These are phyloP conservation scores for Cercospora sesami DNA, from an alignment of 2,329 filamentous ascomycete genomes.

Conservation along the genomic window DNA sequence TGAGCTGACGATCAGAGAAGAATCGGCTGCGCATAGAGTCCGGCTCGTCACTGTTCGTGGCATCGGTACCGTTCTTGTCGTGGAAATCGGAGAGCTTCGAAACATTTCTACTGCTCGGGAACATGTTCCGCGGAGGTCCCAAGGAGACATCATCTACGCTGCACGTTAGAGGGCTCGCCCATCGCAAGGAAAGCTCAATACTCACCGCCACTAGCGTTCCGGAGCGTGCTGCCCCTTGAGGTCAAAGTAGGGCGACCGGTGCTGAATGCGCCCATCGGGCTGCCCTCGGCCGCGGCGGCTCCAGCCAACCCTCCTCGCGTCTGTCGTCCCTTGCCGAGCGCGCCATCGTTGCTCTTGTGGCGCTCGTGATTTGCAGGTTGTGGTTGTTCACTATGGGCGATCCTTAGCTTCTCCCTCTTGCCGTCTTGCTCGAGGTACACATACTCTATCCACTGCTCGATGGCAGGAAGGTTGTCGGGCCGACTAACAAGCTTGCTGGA, in stretches of 20 bases:
- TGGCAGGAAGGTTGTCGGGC: slow-evolving; percentile 74
- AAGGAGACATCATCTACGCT: slow-evolving; percentile 80
- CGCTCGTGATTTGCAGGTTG: slow-evolving; percentile 22
- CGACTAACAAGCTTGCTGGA: slow-evolving; percentile 81
- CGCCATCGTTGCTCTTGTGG: slow-evolving; percentile 23
- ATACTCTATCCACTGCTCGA: slow-evolving; percentile 96
- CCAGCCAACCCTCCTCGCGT: slow-evolving; percentile 15
- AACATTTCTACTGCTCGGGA: slow-evolving; percentile 70
- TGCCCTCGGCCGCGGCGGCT: slow-evolving; percentile 19
- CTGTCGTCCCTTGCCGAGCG: slow-evolving; percentile 27
- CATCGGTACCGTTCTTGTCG: slow-evolving; percentile 37
- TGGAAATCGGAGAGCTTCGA: slow-evolving; percentile 39
- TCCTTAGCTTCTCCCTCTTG: slow-evolving; percentile 42
- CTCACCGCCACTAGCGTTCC: slow-evolving; percentile 33
- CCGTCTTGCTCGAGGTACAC: slow-evolving; percentile 40
- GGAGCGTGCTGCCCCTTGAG: slow-evolving; percentile 27
- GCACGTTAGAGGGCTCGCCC: slow-evolving; percentile 37
- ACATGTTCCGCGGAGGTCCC: slow-evolving; percentile 78
- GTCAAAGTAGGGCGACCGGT: slow-evolving; percentile 36
- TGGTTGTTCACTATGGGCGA: slow-evolving; percentile 39
- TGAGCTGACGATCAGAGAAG: slow-evolving; percentile 46
- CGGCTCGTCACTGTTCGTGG: slow-evolving; percentile 42
- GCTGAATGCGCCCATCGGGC: slow-evolving; percentile 42
- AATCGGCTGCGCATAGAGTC: slow-evolving; percentile 42
- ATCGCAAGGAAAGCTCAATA: slow-evolving; percentile 5